phyloP scores from a whole-genome alignment of 805 yeast species.

The Nakazawaea wickerhamii region DNA sequence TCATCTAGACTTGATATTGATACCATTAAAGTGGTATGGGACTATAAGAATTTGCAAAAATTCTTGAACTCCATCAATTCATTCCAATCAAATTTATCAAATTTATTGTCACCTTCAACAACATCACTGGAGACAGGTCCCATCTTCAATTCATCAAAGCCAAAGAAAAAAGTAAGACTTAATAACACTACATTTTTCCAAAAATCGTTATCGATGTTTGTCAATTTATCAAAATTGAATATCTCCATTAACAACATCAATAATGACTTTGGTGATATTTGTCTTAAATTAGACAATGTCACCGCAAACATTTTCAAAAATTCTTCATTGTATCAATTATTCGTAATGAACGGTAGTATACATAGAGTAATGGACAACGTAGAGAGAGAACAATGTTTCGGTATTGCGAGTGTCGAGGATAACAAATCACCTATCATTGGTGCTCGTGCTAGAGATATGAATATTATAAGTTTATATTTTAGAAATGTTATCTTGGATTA shows the following conservation, averaged over 20 bases:
- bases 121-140: not conserved
- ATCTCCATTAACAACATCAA: conserved; percentile 19
- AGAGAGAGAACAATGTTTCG: conserved; percentile 26
- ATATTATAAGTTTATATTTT: conserved; percentile 36
- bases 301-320: conserved; percentile 17
- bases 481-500: conserved; percentile 49
- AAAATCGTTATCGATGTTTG: conserved; percentile 15
- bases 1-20: conserved; percentile 16
- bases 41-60: conserved; percentile 23
- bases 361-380: conserved; percentile 8
- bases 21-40: conserved; percentile 24
- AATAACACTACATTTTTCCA: conserved; percentile 22
- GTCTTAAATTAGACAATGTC: conserved; percentile 16
- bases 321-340: conserved; percentile 13
- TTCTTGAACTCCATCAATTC: conserved; percentile 16
- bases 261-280: conserved; percentile 29
- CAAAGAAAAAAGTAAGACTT: conserved; percentile 19
- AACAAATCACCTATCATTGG: conserved; percentile 35
- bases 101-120: not conserved
- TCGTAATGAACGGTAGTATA: conserved; percentile 13
- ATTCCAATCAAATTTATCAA: conserved; percentile 5
- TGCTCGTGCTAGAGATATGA: conserved; percentile 29
- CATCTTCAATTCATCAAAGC: not conserved
- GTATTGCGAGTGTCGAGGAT: conserved; percentile 28
- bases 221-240: conserved; percentile 15